Base-by-base conservation (phyloP, 2,329 filamentous ascomycete species). In the Aspergillus neotritici region DNA sequence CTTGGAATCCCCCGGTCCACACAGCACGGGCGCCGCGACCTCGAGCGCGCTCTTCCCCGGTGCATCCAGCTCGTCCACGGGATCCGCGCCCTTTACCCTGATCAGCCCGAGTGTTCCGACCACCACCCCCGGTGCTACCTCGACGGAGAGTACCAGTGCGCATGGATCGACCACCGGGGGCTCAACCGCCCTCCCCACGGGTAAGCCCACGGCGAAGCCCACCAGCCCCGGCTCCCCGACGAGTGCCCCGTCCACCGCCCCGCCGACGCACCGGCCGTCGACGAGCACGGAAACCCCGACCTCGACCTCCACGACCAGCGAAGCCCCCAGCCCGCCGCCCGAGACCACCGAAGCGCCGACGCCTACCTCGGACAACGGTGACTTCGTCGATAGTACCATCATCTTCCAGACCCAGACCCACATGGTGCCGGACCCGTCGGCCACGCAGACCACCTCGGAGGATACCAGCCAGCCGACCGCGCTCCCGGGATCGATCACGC, bases 401-500 rank as follows among this genome's bases (percentile, higher is more conserved):
- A 47, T 60, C 50, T 47, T 60, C 53, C 36, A 66, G 44, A 50
- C 62, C 41, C 50, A 56, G 21, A 57, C 50, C 25, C 62, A 57
- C 30, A 50, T 55, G 7, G 51, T 55, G 1, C 31, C 47, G 31
- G 53, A 59, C n/a, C 46, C 52, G 4, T 55, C 62, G 4, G 50
- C 55, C 3, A 60, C 60, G 7, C 52, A 53, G 38, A 66, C 56
- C 60, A 73, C 49, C 55, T 49, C 55, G 15, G 57, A 64, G 25
- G 58, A 68, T 6, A 72, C 68, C 17, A 69, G 67, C 37, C 71
- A 73, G 2, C 83, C 86, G 0, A 78, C 80, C 0, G 72, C 74
- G 30, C 74, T 94, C 46, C 89, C 89, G 14, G 80, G 80, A 57
- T 78, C 86, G 34, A 90, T 96, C 52, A 79, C 82, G 21, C 87